Evolutionary conservation across 371 early-diverging fungal genomes (phyloP).

Genomic region (Dichotomocladium elegans): DNA sequence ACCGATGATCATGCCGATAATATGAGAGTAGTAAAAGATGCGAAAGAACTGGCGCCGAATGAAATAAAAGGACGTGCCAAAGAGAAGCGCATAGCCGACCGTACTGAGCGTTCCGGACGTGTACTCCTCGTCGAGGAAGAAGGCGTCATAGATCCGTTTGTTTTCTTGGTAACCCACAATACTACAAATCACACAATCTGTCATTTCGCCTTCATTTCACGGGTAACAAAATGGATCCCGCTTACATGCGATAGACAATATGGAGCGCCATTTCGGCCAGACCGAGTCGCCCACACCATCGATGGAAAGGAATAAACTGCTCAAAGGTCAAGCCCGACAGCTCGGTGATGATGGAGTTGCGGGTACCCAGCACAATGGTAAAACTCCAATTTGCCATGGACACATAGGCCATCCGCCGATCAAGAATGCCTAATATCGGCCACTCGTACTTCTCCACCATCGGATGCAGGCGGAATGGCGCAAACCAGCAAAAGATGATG

Average conservation of each 20-base stretch:
- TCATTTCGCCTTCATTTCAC: too few species aligned
- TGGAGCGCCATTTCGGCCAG: conserved; percentile 33
- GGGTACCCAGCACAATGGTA: conserved; percentile 35
- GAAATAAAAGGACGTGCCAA: conserved; percentile 27
- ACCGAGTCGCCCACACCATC: conserved; percentile 38
- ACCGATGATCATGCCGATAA: conserved; percentile 27
- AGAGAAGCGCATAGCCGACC: conserved; percentile 33
- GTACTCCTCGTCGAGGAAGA: conserved; percentile 27
- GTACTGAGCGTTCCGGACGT: conserved; percentile 31
- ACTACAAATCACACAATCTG: not conserved
- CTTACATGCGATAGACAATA: conserved; percentile 38
- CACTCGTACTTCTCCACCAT: not conserved
- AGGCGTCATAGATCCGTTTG: conserved; percentile 4
- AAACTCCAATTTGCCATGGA: conserved; percentile 40
- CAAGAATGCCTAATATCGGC: conserved; percentile 18
- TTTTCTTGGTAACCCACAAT: not conserved
- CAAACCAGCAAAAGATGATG: conserved; percentile 27
- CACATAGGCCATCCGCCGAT: conserved; percentile 40
- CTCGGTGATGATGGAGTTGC: conserved; percentile 31
- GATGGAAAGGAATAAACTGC: conserved; percentile 39
- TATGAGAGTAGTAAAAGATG: conserved; percentile 37
- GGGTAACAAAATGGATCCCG: not conserved
- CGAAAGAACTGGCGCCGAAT: conserved; percentile 39
- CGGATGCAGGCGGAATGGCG: conserved; percentile 19
- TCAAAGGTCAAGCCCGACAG: conserved; percentile 42